phyloP scores from a whole-genome alignment of 2,329 filamentous ascomycete genomes.

The Fusarium illudens region DNA sequence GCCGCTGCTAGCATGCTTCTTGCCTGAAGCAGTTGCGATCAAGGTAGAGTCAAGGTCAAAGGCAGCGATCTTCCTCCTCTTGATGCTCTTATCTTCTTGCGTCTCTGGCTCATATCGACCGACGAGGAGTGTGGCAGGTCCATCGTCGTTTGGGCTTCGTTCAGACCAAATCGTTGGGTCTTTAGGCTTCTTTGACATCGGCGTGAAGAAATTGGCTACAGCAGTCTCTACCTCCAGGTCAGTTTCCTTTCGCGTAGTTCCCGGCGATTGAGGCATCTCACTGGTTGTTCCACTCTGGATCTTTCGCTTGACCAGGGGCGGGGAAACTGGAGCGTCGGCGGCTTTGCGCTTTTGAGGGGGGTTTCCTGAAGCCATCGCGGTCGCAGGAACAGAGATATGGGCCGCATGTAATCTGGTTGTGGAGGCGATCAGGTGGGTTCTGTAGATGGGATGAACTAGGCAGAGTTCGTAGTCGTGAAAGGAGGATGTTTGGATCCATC shows the following conservation, averaged over 20 bases:
- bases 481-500: constrained; percentile 9
- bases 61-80: constrained; percentile 69
- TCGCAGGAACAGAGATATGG: background rate
- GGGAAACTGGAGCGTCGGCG: constrained; percentile 57
- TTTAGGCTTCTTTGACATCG: constrained; percentile 82
- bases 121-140: constrained; percentile 71
- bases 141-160: constrained; percentile 62
- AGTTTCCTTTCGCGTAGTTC: constrained; percentile 18
- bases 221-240: constrained; percentile 62
- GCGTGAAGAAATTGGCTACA: constrained; percentile 88
- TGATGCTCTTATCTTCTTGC: constrained; percentile 46
- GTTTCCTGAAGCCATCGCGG: constrained; percentile 40
- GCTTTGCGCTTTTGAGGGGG: constrained; percentile 48
- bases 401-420: constrained; percentile 21
- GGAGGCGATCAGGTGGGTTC: background rate
- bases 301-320: constrained; percentile 62
- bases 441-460: background rate
- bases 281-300: constrained; percentile 62
- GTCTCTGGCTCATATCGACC: constrained; percentile 70
- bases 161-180: constrained; percentile 77
- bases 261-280: constrained; percentile 40
- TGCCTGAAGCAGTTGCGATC: constrained; percentile 81
- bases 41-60: constrained; percentile 89
- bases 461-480: constrained; percentile 7
- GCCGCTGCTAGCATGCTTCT: constrained; percentile 74